Base-by-base conservation (phyloP, 2,329 filamentous ascomycete species). In the Hypomyces rosellus region DNA sequence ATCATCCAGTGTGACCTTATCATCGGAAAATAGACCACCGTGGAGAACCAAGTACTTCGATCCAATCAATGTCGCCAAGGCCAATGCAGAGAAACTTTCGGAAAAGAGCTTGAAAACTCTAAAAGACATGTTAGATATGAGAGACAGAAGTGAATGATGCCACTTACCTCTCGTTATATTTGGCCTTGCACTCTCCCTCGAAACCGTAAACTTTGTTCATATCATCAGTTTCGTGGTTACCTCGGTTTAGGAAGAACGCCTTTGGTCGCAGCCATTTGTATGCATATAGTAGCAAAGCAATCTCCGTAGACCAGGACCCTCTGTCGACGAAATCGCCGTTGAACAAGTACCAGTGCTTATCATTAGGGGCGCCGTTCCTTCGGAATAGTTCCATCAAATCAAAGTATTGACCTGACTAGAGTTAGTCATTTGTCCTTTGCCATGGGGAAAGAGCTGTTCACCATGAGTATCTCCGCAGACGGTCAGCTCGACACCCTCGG, bases 151-250 rank as follows among this genome's bases (percentile, higher is more conserved):
- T 3, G 18, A 22, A 45, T 33, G 15, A 34, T 43, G 12, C 9
- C n/a, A 16, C 16, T n/a, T 25, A 61, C 74, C 75, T 85, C 70
- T 96, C 93, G 67, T 89, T 96, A 72, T 99, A 99, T 73, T 99
- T 99, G 60, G 89, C 89, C 69, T 92, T 93, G 76, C 93, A 97
- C 69, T 99, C 93, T 65, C 93, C 93, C 70, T 99, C 93, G 63
- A 99, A 99, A 15, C 93, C 93, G 66, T 99, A 99, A 48, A 93
- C 91, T 58, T 89, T 84, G 76, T 99, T 99, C 93, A 99, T 99
- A 70, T 96, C 92, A 66, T 97, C 92, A 45, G 93, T 97, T 74
- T 99, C 93, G 72, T 99, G 93, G 71, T 99, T 99, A 60, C 93
- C 93, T 55, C 93, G 84, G 76, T 99, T 99, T 57, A 99, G 75